These are phyloP conservation scores for Fusarium chuoi DNA, from an alignment of 2,329 filamentous ascomycete genomes.

Conservation along the genomic window DNA sequence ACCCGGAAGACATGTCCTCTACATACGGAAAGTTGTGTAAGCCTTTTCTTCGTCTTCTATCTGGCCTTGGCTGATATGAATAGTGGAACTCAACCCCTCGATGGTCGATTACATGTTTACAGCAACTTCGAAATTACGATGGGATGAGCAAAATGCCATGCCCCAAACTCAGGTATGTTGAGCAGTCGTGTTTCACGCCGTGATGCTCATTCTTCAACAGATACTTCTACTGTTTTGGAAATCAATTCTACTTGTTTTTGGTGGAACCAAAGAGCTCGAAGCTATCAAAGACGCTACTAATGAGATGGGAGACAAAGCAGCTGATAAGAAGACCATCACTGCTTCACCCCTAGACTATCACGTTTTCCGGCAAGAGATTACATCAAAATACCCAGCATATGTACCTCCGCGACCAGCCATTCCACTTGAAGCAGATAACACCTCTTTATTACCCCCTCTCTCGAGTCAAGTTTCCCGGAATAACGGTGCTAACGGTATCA, in stretches of 20 bases:
- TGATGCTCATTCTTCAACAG: slow-evolving; percentile 51
- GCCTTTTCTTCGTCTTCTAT: slow-evolving; percentile 40
- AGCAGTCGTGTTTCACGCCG: not conserved
- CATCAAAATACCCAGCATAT: slow-evolving; percentile 97
- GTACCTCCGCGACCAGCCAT: slow-evolving; percentile 86
- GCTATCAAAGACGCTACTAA: slow-evolving; percentile 78
- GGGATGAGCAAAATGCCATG: slow-evolving; percentile 73
- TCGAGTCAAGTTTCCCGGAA: slow-evolving; percentile 76
- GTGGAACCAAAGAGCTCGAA: slow-evolving; percentile 78
- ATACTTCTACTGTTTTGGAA: slow-evolving; percentile 93
- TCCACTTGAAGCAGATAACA: slow-evolving; percentile 89
- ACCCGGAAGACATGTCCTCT: slow-evolving; percentile 59
- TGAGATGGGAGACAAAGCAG: slow-evolving; percentile 67
- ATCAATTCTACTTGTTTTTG: slow-evolving; percentile 85
- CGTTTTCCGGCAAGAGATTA: slow-evolving; percentile 94
- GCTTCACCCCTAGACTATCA: slow-evolving; percentile 97
- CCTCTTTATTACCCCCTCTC: slow-evolving; percentile 86
- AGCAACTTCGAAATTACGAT: slow-evolving; percentile 74
- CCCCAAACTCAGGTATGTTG: slow-evolving; percentile 70
- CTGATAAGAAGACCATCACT: slow-evolving; percentile 82
- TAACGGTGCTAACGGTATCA: slow-evolving; percentile 69
- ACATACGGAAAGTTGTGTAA: slow-evolving; percentile 63
- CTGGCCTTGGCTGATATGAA: slow-evolving; percentile 29
- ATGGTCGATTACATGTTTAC: slow-evolving; percentile 79
- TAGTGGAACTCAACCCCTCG: slow-evolving; percentile 70